Evolutionary conservation across 495 filamentous ascomycete genomes (phyloP).

Genomic region (Polyplosphaeria fusca): DNA sequence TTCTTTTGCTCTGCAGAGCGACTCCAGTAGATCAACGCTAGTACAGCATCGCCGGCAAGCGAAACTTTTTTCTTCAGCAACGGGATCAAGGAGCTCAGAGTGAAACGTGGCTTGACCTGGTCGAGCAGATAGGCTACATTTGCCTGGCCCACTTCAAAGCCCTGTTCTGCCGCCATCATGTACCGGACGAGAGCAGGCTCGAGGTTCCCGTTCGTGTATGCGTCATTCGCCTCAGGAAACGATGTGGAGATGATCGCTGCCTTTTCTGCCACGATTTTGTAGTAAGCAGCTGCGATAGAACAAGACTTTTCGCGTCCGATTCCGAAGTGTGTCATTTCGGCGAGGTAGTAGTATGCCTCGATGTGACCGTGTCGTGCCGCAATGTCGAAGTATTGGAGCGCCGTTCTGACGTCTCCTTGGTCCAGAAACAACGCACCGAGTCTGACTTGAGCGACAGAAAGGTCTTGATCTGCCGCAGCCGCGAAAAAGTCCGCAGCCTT

Average conservation of each 20-base stretch:
- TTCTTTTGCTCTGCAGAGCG: slow-evolving; percentile 91
- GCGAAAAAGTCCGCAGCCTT: slow-evolving; percentile 79
- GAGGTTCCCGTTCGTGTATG: slow-evolving; percentile 78
- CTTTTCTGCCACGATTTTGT: slow-evolving; percentile 91
- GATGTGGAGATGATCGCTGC: slow-evolving; percentile 81
- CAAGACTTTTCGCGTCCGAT: slow-evolving; percentile 80
- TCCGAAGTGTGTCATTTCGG: slow-evolving; percentile 80
- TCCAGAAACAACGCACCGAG: slow-evolving; percentile 86
- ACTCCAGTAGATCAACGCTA: slow-evolving; percentile 94
- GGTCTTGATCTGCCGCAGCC: slow-evolving; percentile 78
- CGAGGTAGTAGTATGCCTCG: slow-evolving; percentile 93
- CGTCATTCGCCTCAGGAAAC: slow-evolving; percentile 79
- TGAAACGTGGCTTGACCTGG: slow-evolving; percentile 64
- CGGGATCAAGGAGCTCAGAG: slow-evolving; percentile 44
- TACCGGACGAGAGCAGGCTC: slow-evolving; percentile 80
- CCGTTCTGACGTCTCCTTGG: slow-evolving; percentile 73
- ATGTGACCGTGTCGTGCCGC: slow-evolving; percentile 84
- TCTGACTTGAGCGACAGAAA: slow-evolving; percentile 75
- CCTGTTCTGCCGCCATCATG: slow-evolving; percentile 93
- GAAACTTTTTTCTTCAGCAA: slow-evolving; percentile 29
- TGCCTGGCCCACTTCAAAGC: slow-evolving; percentile 86
- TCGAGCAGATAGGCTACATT: slow-evolving; percentile 94
- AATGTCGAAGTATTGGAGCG: slow-evolving; percentile 86
- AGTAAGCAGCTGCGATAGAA: slow-evolving; percentile 75
- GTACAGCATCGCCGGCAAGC: slow-evolving; percentile 63